Conservation (phyloP, 2,329 filamentous ascomycete genomes). For the Madurella fahalii region DNA sequence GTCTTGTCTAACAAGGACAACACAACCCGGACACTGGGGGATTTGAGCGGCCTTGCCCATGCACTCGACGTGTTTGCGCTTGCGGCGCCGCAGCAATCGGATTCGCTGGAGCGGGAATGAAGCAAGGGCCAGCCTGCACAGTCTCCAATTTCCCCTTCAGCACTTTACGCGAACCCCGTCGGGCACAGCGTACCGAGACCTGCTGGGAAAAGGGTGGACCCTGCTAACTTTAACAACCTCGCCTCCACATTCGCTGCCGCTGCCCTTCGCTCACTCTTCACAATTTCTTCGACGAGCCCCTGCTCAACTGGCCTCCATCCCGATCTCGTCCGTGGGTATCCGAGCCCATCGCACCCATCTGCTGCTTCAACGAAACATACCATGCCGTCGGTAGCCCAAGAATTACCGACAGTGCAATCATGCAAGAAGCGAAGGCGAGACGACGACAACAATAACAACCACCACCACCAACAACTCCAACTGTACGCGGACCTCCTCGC, state of each 20-base stretch:
- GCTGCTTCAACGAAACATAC: neutral
- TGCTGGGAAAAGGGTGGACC: constrained; percentile 2
- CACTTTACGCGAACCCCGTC: constrained; percentile 11
- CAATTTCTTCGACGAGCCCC: constrained; percentile 1
- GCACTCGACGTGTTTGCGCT: neutral
- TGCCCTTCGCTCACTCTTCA: neutral
- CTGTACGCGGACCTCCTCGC: constrained; percentile 18
- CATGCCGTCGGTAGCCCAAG: constrained; percentile 38
- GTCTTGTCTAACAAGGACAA: neutral
- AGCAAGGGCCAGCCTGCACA: constrained; percentile 3
- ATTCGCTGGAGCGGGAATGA: constrained; percentile 1
- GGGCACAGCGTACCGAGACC: constrained; percentile 4
- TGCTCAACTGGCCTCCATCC: neutral
- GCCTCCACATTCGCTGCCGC: constrained; percentile 7
- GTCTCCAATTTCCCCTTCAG: neutral
- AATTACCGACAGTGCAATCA: constrained; percentile 29
- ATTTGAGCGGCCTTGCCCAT: neutral
- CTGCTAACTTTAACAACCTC: constrained; percentile 5
- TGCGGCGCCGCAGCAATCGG: neutral
- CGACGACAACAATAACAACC: constrained; percentile 18
- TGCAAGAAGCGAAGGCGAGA: constrained; percentile 38
- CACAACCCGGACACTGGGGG: neutral
- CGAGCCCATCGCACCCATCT: neutral
- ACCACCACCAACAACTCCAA: constrained; percentile 8
- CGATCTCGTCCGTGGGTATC: neutral